Base-by-base conservation (phyloP, 257 asterid species). In the Leonotis leonurus region DNA sequence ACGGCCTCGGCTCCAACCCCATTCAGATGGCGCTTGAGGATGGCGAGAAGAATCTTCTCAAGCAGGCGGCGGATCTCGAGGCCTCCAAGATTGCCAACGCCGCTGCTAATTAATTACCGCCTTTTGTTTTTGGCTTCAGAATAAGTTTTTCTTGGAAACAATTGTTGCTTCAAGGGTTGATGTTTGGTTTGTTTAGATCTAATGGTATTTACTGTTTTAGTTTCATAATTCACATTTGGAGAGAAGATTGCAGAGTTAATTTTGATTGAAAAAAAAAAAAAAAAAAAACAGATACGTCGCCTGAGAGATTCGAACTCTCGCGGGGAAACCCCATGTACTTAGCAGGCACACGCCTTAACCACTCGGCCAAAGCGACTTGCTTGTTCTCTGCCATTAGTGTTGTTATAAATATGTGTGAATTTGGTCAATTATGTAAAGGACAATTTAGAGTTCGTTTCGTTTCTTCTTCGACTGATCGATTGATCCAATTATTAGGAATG, bases 271-370 rank as follows among this genome's bases (percentile, higher is more conserved):
- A 5, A 11, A 1, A 41, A 11, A 24, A 11, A 25, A n/a, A 8
- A 53, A 8, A 39, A 22, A 11, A 1, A 7, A 6, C 0, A 5
- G 0, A 8, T 0, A 1, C 92, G 95, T 83, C 92, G 95, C 96
- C 96, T 88, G 95, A 83, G 96, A 88, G 96, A 88, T 83, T 88
- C 96, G 92, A 88, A 85, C 96, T 90, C 97, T 85, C 93, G 96
- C 96, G 96, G 97, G 95, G 87, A 85, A 78, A 83, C 88, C 95
- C 94, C 96, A 90, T 88, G 96, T 88, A 88, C 86, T 80, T 80
- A 77, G 86, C 82, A 81, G 84, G 84, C 81, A 81, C 85, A 79
- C 82, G 82, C 82, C 85, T 77, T 81, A 77, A 81, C 87, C 87
- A 83, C 87, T 81, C 90, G 87, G 87, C 89, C 93, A 82, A 85